Evolutionary conservation across 176 grass and related monocot species (phyloP).

Genomic region (Carex kokanica): DNA sequence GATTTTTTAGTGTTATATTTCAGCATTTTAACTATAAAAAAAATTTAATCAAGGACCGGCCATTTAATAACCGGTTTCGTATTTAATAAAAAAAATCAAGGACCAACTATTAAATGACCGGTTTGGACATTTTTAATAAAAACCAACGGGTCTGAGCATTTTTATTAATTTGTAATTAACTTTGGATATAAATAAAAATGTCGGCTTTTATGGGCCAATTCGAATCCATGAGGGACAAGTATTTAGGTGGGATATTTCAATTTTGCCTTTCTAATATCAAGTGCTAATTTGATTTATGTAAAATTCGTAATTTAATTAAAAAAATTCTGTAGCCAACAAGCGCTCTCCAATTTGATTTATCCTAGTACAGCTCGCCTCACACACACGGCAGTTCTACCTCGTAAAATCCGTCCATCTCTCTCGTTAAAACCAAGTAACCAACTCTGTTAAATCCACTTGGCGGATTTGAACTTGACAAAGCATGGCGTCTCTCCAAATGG

Average conservation of each 20-base stretch:
- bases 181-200: too few species aligned
- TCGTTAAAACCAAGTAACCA: constrained; percentile 10
- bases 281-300: too few species aligned
- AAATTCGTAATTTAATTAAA: background rate
- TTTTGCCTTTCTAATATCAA: background rate
- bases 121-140: too few species aligned
- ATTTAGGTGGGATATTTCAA: background rate
- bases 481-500: constrained; percentile 31
- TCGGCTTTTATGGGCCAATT: background rate
- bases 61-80: too few species aligned
- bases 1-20: too few species aligned
- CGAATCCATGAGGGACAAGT: too few species aligned
- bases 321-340: background rate
- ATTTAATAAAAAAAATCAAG: too few species aligned
- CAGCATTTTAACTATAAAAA: too few species aligned
- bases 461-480: background rate
- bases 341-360: background rate
- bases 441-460: background rate
- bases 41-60: too few species aligned
- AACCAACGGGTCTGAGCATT: too few species aligned
- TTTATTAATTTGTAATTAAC: too few species aligned
- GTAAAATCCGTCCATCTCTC: constrained; percentile 10
- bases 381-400: background rate
- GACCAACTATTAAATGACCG: too few species aligned
- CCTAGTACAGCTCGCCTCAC: background rate